Conservation (phyloP, 495 filamentous ascomycete species). For the Penicillium canescens region DNA sequence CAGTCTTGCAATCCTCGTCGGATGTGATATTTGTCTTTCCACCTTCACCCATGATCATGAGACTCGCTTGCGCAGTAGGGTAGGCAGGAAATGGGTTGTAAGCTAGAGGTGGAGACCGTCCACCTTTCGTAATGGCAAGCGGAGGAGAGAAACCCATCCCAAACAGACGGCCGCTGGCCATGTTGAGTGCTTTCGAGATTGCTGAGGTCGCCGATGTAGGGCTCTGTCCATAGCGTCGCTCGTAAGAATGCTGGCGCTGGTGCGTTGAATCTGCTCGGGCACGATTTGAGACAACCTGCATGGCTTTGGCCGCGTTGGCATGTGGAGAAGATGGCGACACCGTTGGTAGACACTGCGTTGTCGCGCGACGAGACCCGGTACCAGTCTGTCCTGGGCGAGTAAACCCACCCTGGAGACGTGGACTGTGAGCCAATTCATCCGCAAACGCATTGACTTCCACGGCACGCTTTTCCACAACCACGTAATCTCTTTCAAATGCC, state of each 20-base stretch:
- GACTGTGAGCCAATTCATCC: slow-evolving; percentile 85
- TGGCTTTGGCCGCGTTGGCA: slow-evolving; percentile 54
- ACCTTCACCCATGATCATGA: slow-evolving; percentile 67
- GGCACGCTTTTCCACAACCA: slow-evolving; percentile 89
- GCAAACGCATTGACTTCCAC: slow-evolving; percentile 97
- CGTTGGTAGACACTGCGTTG: slow-evolving; percentile 59
- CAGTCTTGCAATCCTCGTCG: slow-evolving; percentile 79
- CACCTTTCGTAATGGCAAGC: slow-evolving; percentile 63
- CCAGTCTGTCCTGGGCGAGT: slow-evolving; percentile 40
- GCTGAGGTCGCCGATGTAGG: slow-evolving; percentile 81
- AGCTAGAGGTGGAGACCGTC: slow-evolving; percentile 69
- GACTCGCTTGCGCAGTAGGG: slow-evolving; percentile 62
- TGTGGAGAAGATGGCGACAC: slow-evolving; percentile 32
- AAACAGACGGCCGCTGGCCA: slow-evolving; percentile 85
- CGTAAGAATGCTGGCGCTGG: slow-evolving; percentile 71
- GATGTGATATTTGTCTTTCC: slow-evolving; percentile 53
- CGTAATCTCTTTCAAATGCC: slow-evolving; percentile 89
- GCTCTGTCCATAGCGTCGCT: slow-evolving; percentile 73
- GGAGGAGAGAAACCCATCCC: slow-evolving; percentile 72
- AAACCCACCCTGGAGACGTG: slow-evolving; percentile 51
- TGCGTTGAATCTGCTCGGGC: slow-evolving; percentile 64
- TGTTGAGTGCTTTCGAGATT: slow-evolving; percentile 91
- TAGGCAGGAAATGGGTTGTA: slow-evolving; percentile 86
- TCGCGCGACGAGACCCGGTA: slow-evolving; percentile 66
- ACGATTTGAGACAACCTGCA: slow-evolving; percentile 67